phyloP scores from a whole-genome alignment of 495 filamentous ascomycete genomes.

The Aspergillus leporis region DNA sequence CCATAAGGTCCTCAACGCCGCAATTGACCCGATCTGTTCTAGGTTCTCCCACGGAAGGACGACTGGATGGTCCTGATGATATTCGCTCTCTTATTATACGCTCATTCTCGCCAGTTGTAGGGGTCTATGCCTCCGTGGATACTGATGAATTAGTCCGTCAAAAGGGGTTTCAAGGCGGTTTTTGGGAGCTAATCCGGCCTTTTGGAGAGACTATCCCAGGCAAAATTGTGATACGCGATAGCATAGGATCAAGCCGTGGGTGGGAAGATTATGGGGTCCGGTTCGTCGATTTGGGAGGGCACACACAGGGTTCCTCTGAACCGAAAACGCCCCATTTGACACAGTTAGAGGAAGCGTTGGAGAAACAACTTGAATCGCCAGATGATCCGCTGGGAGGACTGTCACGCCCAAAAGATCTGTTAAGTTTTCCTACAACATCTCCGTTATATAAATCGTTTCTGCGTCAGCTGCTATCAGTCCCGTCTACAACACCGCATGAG shows the following conservation, averaged over 20 bases:
- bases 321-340: slow-evolving; percentile 36
- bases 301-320: slow-evolving; percentile 21
- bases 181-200: slow-evolving; percentile 82
- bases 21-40: slow-evolving; percentile 58
- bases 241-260: slow-evolving; percentile 72
- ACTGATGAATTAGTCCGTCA: slow-evolving; percentile 76
- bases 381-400: slow-evolving; percentile 36
- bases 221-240: slow-evolving; percentile 88
- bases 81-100: slow-evolving; percentile 73
- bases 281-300: slow-evolving; percentile 60
- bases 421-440: slow-evolving; percentile 41
- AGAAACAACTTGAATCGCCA: slow-evolving; percentile 41
- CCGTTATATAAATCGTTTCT: slow-evolving; percentile 82
- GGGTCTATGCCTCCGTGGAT: slow-evolving; percentile 78
- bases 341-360: slow-evolving; percentile 62
- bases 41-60: slow-evolving; percentile 48
- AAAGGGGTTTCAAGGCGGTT: slow-evolving; percentile 81
- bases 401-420: slow-evolving; percentile 35
- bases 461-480: slow-evolving; percentile 75
- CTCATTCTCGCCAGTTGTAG: slow-evolving; percentile 85
- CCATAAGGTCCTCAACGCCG: slow-evolving; percentile 59
- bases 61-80: slow-evolving; percentile 57
- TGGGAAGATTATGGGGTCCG: slow-evolving; percentile 91
- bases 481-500: slow-evolving; percentile 78
- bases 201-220: slow-evolving; percentile 90